A percentile compares a stretch with the other conserved stretches of the same genome.
Conservation (phyloP, 176 grass and related monocot species). For the Triticum timopheevii region DNA sequence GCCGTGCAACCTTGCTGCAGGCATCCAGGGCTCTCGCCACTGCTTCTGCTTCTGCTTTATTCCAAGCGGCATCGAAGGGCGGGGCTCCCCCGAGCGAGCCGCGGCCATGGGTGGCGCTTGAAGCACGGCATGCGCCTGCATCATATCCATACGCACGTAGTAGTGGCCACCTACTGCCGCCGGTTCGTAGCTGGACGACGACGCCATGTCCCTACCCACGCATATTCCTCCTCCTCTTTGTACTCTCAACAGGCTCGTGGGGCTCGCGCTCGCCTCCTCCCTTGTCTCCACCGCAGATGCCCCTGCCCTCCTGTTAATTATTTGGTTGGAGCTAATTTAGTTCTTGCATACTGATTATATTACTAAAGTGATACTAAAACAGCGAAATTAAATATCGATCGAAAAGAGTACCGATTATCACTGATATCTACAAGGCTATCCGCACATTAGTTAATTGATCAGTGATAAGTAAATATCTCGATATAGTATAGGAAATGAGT, state of each 20-base stretch:
- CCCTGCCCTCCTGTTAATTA: not conserved
- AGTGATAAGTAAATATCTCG: too few species aligned
- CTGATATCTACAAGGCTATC: too few species aligned
- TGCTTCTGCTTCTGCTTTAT: constrained; percentile 9
- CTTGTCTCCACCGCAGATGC: constrained; percentile 3
- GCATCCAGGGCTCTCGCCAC: not conserved
- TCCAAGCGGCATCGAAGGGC: not conserved
- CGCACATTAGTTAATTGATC: too few species aligned
- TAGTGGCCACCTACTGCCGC: constrained; percentile 17
- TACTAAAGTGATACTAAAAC: too few species aligned
- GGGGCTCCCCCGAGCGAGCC: constrained; percentile 3
- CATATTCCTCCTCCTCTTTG: constrained; percentile 28
- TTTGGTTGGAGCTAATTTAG: not conserved
- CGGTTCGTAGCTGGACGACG: not conserved
- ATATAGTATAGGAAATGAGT: too few species aligned
- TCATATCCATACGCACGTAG: constrained; percentile 14
- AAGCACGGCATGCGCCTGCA: constrained; percentile 17
- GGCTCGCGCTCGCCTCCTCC: constrained; percentile 1
- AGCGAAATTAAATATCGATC: too few species aligned
- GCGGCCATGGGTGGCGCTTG: not conserved
- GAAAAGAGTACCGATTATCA: too few species aligned
- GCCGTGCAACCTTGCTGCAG: not conserved
- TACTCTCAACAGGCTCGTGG: constrained; percentile 29
- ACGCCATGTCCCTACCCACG: constrained; percentile 15
- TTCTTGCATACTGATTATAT: not conserved